Percentiles rank a stretch among this genome's conserved stretches.
phyloP scores from a whole-genome alignment of 2,329 filamentous ascomycete genomes.

The Ophiostoma perfectum region DNA sequence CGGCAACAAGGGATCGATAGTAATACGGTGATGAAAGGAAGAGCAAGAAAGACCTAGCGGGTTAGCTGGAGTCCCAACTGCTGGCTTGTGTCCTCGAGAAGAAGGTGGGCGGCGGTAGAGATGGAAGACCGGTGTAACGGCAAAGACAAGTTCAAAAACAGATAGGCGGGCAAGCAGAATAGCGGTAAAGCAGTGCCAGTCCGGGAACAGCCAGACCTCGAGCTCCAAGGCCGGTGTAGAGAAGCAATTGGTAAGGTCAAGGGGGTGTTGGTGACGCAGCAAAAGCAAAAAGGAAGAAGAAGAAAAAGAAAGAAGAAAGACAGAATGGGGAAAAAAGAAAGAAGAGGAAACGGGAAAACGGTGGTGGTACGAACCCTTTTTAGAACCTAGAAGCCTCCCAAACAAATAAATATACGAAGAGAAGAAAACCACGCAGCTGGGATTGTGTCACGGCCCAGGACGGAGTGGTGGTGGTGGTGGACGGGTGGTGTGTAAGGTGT shows the following conservation, averaged over 20 bases:
- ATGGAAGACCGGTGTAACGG: not conserved
- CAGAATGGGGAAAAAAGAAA: not conserved
- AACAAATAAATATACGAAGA: conserved; percentile 11
- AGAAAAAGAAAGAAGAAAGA: not conserved
- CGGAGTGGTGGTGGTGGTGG: conserved; percentile 12
- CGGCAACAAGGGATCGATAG: conserved; percentile 5
- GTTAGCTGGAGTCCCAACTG: not conserved
- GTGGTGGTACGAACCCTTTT: conserved; percentile 21
- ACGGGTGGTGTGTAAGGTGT: conserved; percentile 11
- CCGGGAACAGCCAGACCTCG: not conserved
- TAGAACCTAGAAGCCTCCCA: conserved; percentile 13
- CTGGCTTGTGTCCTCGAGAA: not conserved
- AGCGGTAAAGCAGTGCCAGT: not conserved
- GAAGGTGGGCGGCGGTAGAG: not conserved
- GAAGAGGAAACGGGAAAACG: conserved; percentile 12
- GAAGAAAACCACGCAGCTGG: conserved; percentile 14
- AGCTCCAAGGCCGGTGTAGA: not conserved
- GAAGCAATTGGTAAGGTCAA: not conserved
- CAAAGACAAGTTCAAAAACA: not conserved
- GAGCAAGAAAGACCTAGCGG: not conserved
- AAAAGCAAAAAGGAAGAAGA: conserved; percentile 5
- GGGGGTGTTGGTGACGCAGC: not conserved
- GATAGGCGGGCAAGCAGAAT: not conserved
- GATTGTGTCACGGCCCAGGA: conserved; percentile 19
- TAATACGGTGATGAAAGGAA: not conserved